Base-by-base conservation (phyloP, 768 basidiomycete genomes). In the Auricularia sp. region DNA sequence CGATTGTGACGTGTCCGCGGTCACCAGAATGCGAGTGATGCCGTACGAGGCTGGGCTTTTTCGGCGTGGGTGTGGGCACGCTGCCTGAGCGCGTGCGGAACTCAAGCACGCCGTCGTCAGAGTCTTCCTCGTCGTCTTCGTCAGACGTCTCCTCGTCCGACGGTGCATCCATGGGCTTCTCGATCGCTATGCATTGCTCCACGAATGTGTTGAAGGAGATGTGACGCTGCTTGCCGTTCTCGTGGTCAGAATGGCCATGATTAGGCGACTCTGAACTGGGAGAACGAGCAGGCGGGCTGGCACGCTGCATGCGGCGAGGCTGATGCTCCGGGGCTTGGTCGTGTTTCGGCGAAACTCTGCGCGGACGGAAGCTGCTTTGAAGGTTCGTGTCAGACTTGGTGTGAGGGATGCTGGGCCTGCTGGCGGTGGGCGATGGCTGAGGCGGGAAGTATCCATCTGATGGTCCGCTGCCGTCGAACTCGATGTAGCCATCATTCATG, bases 201-300 rank as follows among this genome's bases (percentile, higher is more conserved):
- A 99, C 96, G 73, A 95, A 97, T 0, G 95, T 96, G 75, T 98
- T 98, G 82, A 98, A 98, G 70, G 83, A 89, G 78, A 98, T 98
- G 74, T 97, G 96, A 68, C 88, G 88, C 78, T 88, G 91, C 80
- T 66, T 63, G 69, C 37, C 69, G 71, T 54, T 66, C 65, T 65
- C 64, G 68, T 56, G 7, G 54, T 21, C 24, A 47, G 68, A 63
- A 68, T 62, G 42, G 61, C 64, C 3, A 62, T 14, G 18, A n/a
- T 62, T 62, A 36, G 59, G 77, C 76, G 21, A 79, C 78, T 62
- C 73, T 73, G 54, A 59, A 42, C 66, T 65, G 54, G 47, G 45
- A 3, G 37, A 16, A 24, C 51, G 35, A 13, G 14, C 11, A 63
- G n/a, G 34, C 65, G 67, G 63, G 64, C 67, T 51, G 56, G 16